Evolutionary conservation across 257 asterid species (phyloP), one percentile per base, ranked within the genome.

Genomic region (Eucommia ulmoides): DNA sequence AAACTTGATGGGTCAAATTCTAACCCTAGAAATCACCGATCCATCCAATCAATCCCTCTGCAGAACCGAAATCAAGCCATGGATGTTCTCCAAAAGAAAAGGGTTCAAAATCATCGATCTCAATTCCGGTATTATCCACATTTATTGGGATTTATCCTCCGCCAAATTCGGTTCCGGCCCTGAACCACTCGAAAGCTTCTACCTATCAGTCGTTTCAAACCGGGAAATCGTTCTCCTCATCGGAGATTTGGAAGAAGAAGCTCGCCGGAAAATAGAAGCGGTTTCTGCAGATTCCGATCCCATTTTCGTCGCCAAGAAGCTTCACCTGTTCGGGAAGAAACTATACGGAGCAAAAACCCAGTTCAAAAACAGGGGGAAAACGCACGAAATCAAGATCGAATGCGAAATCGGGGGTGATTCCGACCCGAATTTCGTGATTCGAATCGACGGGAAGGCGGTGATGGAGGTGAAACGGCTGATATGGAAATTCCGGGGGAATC

Each of bases 1-100:
- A 67, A 74, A 49, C 63, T 65, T 74, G 74, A 74, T 74, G 77
- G 80, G 80, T 45, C 80, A 69, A 60, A 67, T 68, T 25, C 71
- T 74, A 22, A 59, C 63, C 56, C 61, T 74, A 59, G 80, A 65
- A 22, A 69, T 74, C 55, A 74, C 65, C 60, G 68, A 74, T 62
- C 50, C 26, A 1, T 50, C 74, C 1, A 64, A 63, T 52, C 80
- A 69, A 45, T 65, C 65, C 22, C 49, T 74, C 8, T 69, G 74
- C 63, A 74, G 69, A 60, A 68, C 69, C 59, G 80, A 74, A 57
- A 57, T 74, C 18, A 74, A 74, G n/a, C 80, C 80, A 25, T 74
- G 74, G 67, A 49, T 74, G 65, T 74, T 74, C 58, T 65, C 74
- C 22, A 74, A 70, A 63, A 69, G 62, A 61, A 74, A 66, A 69